phyloP scores from a whole-genome alignment of 139 green algal genomes.

The Chlamydomonas sp. region DNA sequence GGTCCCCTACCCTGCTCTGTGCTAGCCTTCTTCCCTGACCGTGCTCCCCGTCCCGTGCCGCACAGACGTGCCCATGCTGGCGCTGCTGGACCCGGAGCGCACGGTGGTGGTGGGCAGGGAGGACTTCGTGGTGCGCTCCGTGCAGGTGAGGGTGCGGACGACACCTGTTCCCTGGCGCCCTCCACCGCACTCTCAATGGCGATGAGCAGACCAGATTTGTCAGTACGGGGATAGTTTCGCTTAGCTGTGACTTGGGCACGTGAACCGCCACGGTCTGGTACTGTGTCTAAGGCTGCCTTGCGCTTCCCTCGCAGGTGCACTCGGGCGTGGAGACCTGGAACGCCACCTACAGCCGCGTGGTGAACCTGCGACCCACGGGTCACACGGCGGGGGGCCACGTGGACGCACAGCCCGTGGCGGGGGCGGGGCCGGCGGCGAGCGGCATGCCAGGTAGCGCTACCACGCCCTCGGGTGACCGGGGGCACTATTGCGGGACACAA shows the following conservation, averaged over 20 bases:
- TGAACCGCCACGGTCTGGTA: neutral
- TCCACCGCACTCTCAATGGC: no score
- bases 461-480: no score
- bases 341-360: conserved; percentile 24
- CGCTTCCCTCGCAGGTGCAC: neutral
- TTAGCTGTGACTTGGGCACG: no score
- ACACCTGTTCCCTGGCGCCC: no score
- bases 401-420: neutral
- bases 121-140: conserved; percentile 78
- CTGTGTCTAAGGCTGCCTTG: neutral
- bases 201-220: no score
- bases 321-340: conserved; percentile 28
- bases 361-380: conserved; percentile 7
- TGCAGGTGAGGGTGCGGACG: conserved; percentile 49
- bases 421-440: neutral
- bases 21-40: neutral
- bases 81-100: conserved; percentile 26
- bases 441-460: no score
- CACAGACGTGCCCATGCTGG: conserved; percentile 49
- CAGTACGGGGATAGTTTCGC: no score
- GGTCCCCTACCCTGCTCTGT: neutral
- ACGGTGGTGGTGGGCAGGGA: conserved; percentile 75
- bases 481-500: no score
- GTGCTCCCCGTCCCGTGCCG: neutral
- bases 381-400: neutral